phyloP scores from a whole-genome alignment of 257 asterid species.

The Solanum chaucha region DNA sequence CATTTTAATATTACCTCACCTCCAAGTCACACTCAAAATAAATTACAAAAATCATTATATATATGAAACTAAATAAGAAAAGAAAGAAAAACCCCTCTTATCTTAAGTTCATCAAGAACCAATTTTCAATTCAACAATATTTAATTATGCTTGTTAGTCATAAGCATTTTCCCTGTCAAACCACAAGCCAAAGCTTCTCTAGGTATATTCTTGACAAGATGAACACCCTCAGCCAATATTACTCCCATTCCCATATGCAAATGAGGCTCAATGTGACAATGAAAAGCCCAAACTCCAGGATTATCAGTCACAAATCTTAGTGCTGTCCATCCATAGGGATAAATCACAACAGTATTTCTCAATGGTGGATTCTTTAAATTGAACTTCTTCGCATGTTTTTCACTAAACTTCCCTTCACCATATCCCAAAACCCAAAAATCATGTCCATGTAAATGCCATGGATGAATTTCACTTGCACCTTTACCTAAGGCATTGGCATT shows the following conservation, averaged over 20 bases:
- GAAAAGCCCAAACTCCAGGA: constrained; percentile 90
- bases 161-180: constrained; percentile 32
- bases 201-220: constrained; percentile 24
- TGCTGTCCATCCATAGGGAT: constrained; percentile 85
- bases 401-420: constrained; percentile 58
- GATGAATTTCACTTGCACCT: constrained; percentile 71
- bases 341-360: constrained; percentile 55
- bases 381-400: constrained; percentile 28
- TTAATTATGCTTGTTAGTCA: neutral
- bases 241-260: constrained; percentile 84
- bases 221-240: constrained; percentile 58
- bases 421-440: constrained; percentile 77
- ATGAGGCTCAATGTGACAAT: constrained; percentile 75
- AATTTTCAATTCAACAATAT: neutral
- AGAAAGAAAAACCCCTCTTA: neutral
- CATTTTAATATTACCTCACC: neutral
- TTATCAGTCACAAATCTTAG: constrained; percentile 64
- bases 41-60: neutral
- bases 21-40: neutral
- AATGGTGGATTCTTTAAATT: constrained; percentile 61
- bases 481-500: constrained; percentile 53
- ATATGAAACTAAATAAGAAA: neutral
- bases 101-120: neutral
- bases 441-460: constrained; percentile 91
- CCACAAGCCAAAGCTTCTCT: constrained; percentile 49